Conservation (phyloP, 805 yeast genomes). For the Hagleromyces aurorensis region DNA sequence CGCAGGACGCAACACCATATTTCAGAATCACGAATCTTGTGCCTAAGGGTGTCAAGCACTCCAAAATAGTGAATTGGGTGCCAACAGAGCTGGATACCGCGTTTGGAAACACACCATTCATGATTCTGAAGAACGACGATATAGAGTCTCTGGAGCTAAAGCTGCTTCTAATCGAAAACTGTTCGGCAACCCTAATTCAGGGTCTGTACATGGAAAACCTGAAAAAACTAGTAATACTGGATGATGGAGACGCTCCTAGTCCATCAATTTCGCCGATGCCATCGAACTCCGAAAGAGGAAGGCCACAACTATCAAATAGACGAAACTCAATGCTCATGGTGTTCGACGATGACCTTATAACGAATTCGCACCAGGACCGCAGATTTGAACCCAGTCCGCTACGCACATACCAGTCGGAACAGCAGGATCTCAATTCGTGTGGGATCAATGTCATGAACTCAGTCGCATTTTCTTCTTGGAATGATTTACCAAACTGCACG, state of each 20-base stretch:
- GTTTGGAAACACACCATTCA: constrained; percentile 12
- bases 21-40: constrained; percentile 17
- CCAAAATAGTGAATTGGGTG: constrained; percentile 22
- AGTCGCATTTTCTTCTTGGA: constrained; percentile 23
- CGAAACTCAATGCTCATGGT: no score
- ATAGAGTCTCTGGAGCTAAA: constrained; percentile 15
- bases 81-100: constrained; percentile 6
- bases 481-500: constrained; percentile 14
- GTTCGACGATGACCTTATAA: no score
- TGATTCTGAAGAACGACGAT: constrained; percentile 16
- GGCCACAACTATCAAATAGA: no score
- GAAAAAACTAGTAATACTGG: no score
- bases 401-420: no score
- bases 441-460: constrained; percentile 10
- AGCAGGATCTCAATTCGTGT: no score
- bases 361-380: no score
- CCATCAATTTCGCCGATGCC: no score
- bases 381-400: no score
- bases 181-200: constrained; percentile 12
- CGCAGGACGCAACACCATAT: constrained; percentile 21
- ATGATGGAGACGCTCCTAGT: no score
- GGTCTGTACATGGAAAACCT: constrained; percentile 21
- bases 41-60: constrained; percentile 16
- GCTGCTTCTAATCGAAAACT: constrained; percentile 8
- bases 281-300: no score